These are phyloP conservation scores for Zymoseptoria pseudotritici DNA, from an alignment of 2,329 filamentous ascomycete genomes.

Conservation along the genomic window DNA sequence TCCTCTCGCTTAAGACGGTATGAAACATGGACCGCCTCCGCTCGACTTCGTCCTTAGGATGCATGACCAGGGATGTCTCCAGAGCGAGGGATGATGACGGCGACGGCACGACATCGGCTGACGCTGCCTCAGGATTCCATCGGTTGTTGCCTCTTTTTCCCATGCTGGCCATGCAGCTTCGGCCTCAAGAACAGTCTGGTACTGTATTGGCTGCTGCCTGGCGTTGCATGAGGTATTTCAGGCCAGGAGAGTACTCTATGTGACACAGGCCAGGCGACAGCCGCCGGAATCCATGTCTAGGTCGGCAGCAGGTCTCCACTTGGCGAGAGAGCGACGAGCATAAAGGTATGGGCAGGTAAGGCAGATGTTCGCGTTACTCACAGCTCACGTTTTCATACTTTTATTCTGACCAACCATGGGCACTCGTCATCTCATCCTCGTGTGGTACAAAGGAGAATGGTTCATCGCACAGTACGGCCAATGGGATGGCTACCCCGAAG, in stretches of 20 bases:
- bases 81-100: too few species aligned
- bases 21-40: too few species aligned
- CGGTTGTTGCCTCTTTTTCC: not conserved
- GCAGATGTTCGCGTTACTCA: not conserved
- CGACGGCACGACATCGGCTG: not conserved
- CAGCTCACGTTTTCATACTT: too few species aligned
- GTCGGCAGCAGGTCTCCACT: not conserved
- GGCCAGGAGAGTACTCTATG: not conserved
- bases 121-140: not conserved
- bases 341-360: not conserved
- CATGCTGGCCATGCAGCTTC: not conserved
- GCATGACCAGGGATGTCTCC: too few species aligned
- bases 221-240: not conserved
- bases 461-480: slow-evolving; percentile 25
- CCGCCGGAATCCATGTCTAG: not conserved
- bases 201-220: not conserved
- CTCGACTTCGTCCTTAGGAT: too few species aligned
- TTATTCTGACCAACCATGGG: slow-evolving; percentile 7
- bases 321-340: not conserved
- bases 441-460: slow-evolving; percentile 17
- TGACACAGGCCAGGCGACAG: not conserved
- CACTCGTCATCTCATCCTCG: slow-evolving; percentile 16
- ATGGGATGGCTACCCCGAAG: slow-evolving; percentile 18
- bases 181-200: not conserved
- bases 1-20: too few species aligned